Evolutionary conservation across 495 filamentous ascomycete species (phyloP).

Genomic region (Staphylotrichum tortipilum): DNA sequence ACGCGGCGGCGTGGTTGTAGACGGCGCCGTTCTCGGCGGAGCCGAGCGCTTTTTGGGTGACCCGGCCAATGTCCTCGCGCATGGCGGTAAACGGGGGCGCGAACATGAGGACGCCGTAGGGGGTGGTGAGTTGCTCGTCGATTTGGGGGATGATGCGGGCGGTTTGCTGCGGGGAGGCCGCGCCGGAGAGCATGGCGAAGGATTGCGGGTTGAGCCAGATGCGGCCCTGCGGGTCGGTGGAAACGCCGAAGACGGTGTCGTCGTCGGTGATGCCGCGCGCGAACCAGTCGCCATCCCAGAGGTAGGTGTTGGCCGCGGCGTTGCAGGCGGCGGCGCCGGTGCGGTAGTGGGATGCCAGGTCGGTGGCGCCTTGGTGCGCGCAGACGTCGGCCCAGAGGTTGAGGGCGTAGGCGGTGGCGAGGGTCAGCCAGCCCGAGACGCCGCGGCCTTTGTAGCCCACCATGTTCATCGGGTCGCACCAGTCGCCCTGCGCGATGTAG

Average conservation of each 20-base stretch:
- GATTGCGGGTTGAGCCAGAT: conserved; percentile 52
- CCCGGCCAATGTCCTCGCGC: conserved; percentile 51
- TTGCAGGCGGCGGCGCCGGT: conserved; percentile 40
- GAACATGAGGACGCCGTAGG: conserved; percentile 48
- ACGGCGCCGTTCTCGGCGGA: conserved; percentile 49
- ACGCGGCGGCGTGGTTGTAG: conserved; percentile 48
- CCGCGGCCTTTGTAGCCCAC: conserved; percentile 48
- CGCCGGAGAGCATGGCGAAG: conserved; percentile 46
- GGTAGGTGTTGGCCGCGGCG: conserved; percentile 39
- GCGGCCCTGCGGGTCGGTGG: conserved; percentile 42
- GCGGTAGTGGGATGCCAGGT: conserved; percentile 35
- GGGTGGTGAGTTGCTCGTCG: conserved; percentile 43
- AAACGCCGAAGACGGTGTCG: conserved; percentile 41
- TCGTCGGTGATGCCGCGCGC: conserved; percentile 51
- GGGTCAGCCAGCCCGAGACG: conserved; percentile 49
- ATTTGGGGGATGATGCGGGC: conserved; percentile 39
- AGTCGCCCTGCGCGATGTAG: conserved; percentile 50
- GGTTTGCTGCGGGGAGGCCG: conserved; percentile 36
- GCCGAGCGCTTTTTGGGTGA: conserved; percentile 49
- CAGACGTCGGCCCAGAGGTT: conserved; percentile 45
- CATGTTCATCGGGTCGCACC: conserved; percentile 55
- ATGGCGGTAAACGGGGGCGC: conserved; percentile 43
- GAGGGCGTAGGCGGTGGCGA: conserved; percentile 43
- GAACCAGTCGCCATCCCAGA: conserved; percentile 51
- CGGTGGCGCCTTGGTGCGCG: conserved; percentile 33